Evolutionary conservation across 495 filamentous ascomycete species (phyloP).

Genomic region (Talaromyces borbonicus): DNA sequence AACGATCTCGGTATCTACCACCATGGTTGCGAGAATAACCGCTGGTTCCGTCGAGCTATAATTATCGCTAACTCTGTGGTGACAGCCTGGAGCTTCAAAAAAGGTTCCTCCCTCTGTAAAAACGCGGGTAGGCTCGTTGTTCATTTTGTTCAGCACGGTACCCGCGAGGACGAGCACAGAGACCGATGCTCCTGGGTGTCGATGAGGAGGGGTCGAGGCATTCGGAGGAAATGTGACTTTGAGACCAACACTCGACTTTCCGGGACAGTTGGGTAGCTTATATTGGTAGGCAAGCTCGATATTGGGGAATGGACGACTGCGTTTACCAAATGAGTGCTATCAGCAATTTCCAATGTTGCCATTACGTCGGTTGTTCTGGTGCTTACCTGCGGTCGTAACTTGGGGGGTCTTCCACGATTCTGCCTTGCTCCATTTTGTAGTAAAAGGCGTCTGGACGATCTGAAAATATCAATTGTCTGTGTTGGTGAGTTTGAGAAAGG

Average conservation of each 20-base stretch:
- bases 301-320: slow-evolving; percentile 19
- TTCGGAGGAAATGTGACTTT: slow-evolving; percentile 26
- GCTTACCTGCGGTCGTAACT: no score
- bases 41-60: slow-evolving; percentile 24
- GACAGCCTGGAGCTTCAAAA: slow-evolving; percentile 36
- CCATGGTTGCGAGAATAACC: slow-evolving; percentile 18
- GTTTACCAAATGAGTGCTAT: no score
- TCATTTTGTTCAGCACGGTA: slow-evolving; percentile 31
- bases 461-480: no score
- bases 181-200: slow-evolving; percentile 27
- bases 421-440: no score
- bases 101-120: slow-evolving; percentile 20
- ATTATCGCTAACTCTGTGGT: slow-evolving; percentile 33
- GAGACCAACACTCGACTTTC: slow-evolving; percentile 24
- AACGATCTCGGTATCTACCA: slow-evolving; percentile 24
- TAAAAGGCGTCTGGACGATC: no score
- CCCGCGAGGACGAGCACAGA: slow-evolving; percentile 24
- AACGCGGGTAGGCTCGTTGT: slow-evolving; percentile 22
- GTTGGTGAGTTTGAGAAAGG: no score
- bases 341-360: no score
- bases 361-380: no score
- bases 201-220: slow-evolving; percentile 32
- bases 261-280: slow-evolving; percentile 23
- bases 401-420: no score
- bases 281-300: slow-evolving; percentile 21